Evolutionary conservation across 352 stramenopile species (phyloP).

Genomic region (Globisporangium camurandrum): DNA sequence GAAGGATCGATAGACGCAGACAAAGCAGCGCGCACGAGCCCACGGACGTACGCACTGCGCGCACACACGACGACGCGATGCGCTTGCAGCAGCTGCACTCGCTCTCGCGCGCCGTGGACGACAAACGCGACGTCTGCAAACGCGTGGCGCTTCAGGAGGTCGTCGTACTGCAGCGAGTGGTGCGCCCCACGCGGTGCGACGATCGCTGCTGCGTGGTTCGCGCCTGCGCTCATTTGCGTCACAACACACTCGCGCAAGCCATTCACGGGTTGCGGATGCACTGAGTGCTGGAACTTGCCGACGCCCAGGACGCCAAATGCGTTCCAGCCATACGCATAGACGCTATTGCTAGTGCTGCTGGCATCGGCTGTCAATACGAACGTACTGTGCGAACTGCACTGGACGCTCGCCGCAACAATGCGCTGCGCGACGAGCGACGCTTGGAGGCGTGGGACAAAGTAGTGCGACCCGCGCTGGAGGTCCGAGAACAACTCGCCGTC

Average conservation of each 20-base stretch:
- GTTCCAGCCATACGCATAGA: constrained; percentile 88
- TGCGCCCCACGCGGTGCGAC: constrained; percentile 46
- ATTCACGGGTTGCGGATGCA: constrained; percentile 54
- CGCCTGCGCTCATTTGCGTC: constrained; percentile 43
- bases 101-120: constrained; percentile 14
- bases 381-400: constrained; percentile 72
- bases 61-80: constrained; percentile 52
- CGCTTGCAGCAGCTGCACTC: constrained; percentile 3
- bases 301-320: constrained; percentile 68
- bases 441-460: constrained; percentile 59
- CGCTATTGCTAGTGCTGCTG: too few relatives aligned
- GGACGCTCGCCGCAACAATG: constrained; percentile 21
- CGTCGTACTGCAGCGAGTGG: constrained; percentile 57
- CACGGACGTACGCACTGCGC: constrained; percentile 51
- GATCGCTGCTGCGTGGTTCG: constrained; percentile 62
- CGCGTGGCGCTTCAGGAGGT: constrained; percentile 32
- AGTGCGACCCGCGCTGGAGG: constrained; percentile 67
- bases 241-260: constrained; percentile 52
- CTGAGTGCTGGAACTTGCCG: constrained; percentile 67
- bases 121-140: constrained; percentile 55
- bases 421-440: constrained; percentile 35
- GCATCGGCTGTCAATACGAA: constrained; percentile 50
- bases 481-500: constrained; percentile 56
- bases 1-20: background rate
- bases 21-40: constrained; percentile 39